Evolutionary conservation across 352 stramenopile species (phyloP).

Genomic region (Saprolegnia parasitica): DNA sequence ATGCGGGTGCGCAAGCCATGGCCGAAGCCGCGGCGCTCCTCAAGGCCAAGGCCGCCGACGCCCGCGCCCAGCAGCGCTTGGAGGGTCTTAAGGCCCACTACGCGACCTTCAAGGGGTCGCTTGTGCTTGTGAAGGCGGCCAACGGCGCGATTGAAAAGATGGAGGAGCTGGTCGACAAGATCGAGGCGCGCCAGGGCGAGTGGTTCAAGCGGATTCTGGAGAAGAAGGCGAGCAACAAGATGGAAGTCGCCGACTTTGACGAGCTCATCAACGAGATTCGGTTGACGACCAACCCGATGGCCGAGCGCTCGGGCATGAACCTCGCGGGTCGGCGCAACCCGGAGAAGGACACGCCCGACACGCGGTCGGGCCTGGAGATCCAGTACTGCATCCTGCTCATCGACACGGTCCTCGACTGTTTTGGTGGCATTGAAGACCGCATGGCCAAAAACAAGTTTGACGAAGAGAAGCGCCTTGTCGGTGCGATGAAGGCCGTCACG

Average conservation of each 20-base stretch:
- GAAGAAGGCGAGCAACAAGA: constrained; percentile 76
- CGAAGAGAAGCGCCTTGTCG: constrained; percentile 71
- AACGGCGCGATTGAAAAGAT: constrained; percentile 71
- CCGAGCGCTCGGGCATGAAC: constrained; percentile 81
- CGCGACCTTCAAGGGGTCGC: constrained; percentile 77
- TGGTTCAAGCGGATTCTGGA: constrained; percentile 80
- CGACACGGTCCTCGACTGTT: constrained; percentile 60
- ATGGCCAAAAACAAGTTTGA: constrained; percentile 42
- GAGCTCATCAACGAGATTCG: constrained; percentile 75
- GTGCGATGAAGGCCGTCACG: constrained; percentile 54
- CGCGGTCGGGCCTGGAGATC: constrained; percentile 68
- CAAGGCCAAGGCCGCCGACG: constrained; percentile 62
- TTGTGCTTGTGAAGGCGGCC: constrained; percentile 55
- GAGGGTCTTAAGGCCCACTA: constrained; percentile 81
- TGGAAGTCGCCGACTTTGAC: constrained; percentile 72
- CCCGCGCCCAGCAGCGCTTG: constrained; percentile 35
- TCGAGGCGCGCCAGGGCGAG: constrained; percentile 60
- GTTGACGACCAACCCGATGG: constrained; percentile 66
- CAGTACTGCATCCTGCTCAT: constrained; percentile 50
- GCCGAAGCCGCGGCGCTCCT: constrained; percentile 61
- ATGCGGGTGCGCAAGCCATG: constrained; percentile 60
- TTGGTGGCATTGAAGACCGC: constrained; percentile 69
- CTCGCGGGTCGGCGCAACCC: constrained; percentile 64
- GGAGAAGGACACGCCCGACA: constrained; percentile 59
- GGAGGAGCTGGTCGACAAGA: constrained; percentile 60